phyloP scores from a whole-genome alignment of 305 asterid genomes.

The Fraxinus velutina region DNA sequence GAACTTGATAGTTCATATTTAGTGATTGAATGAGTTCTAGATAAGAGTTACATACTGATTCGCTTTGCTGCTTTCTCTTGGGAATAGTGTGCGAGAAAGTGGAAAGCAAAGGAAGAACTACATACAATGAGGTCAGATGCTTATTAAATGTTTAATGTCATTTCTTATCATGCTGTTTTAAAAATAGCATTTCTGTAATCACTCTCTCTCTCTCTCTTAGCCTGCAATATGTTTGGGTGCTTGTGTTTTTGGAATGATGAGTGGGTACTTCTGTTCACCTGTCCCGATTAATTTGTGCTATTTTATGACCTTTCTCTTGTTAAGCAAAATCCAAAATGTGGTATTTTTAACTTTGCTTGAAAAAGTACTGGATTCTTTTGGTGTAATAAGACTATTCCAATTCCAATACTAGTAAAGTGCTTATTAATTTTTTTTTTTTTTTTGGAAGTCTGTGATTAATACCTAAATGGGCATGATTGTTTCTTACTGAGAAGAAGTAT shows the following conservation, averaged over 20 bases:
- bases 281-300: background rate
- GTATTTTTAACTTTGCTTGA: background rate
- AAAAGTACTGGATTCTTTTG: background rate
- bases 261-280: background rate
- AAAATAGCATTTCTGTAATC: background rate
- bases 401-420: background rate
- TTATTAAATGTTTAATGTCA: background rate
- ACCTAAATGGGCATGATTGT: background rate
- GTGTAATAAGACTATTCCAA: background rate
- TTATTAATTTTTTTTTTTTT: background rate
- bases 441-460: background rate
- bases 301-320: background rate
- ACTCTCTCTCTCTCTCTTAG: background rate
- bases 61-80: conserved; percentile 22
- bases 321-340: background rate
- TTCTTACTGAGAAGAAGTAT: background rate
- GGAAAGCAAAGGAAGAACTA: conserved; percentile 97
- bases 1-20: background rate
- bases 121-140: conserved; percentile 83
- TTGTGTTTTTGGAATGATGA: background rate
- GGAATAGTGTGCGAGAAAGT: conserved; percentile 89
- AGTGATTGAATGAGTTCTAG: conserved; percentile 19
- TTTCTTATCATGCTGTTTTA: background rate
- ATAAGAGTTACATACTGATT: conserved; percentile 16
- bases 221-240: background rate